Base-by-base conservation (phyloP, 2,329 filamentous ascomycete species). In the Fusarium pseudonygamai region DNA sequence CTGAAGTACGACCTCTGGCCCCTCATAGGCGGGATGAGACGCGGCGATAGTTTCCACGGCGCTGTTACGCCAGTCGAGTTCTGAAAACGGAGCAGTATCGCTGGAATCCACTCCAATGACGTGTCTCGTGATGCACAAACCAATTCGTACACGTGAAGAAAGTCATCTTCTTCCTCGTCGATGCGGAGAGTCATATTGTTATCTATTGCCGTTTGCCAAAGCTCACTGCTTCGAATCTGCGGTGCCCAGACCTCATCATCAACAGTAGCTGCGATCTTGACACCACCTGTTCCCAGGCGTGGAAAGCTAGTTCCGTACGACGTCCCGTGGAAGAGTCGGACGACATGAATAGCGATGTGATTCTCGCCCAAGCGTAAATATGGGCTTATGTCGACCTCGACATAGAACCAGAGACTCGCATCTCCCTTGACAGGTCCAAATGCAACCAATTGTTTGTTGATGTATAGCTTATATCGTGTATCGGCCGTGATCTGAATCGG, bases 401-500 rank as follows among this genome's bases (percentile, higher is more conserved):
- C 61, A 14, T 64, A 50, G 11, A 64, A 64, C 61, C 61, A 64
- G 4, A 64, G 36, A 39, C 15, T 22, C 1, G 30, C 36, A 22
- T 64, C 61, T 9, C 61, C 61, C 32, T 64, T 64, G 1, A 61
- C 45, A 14, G 61, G 56, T 3, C 61, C 61, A 18, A 15, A 43
- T 0, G 43, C 22, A 0, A 43, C 45, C 0, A 39, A 15, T 3
- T 32, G 32, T 0, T 20, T 34, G 0, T 64, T 64, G 5, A 64
- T 3, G 16, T 64, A 64, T 5, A 64, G 6, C 11, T 43, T 61
- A 5, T 61, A 61, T 4, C 43, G 43, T 3, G 56, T 64, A 22
- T 64, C 61, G 7, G 56, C 56, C 4, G 56, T 64, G 7, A 64
- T 61, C 7, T 36, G 42, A 36, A 59, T 34, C 0, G 9, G 22